A percentile compares a stretch with the other conserved stretches of the same genome.
Conservation (phyloP, 2,329 filamentous ascomycete genomes). For the Apiospora pterosperma region DNA sequence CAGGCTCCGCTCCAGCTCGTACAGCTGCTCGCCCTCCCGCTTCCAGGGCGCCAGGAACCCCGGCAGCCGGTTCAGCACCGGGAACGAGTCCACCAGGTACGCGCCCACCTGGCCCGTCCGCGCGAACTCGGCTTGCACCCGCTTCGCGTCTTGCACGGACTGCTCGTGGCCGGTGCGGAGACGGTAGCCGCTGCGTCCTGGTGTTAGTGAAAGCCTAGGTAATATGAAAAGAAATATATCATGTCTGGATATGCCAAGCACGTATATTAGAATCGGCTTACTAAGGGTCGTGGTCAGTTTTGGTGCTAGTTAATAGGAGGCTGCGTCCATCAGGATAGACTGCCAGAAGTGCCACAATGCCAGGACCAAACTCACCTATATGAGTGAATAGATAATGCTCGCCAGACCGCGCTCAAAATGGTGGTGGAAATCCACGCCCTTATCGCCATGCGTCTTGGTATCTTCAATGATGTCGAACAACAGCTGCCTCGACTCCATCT, state of each 20-base stretch:
- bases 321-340: neutral
- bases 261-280: neutral
- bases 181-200: slow-evolving; percentile 23
- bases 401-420: slow-evolving; percentile 32
- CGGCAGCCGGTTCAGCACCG: slow-evolving; percentile 37
- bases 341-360: neutral
- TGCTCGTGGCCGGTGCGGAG: slow-evolving; percentile 23
- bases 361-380: slow-evolving; percentile 18
- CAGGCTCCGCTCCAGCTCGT: slow-evolving; percentile 18
- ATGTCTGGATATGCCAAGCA: neutral
- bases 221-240: too few relatives aligned
- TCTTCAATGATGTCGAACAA: slow-evolving; percentile 37
- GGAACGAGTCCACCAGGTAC: slow-evolving; percentile 39
- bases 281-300: too few relatives aligned
- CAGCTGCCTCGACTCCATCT: slow-evolving; percentile 43
- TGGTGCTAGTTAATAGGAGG: neutral
- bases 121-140: slow-evolving; percentile 22
- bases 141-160: slow-evolving; percentile 19
- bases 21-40: slow-evolving; percentile 24
- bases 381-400: slow-evolving; percentile 33
- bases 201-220: neutral
- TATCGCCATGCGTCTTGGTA: slow-evolving; percentile 17
- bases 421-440: slow-evolving; percentile 24
- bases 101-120: slow-evolving; percentile 26
- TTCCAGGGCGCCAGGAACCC: slow-evolving; percentile 32